These are phyloP conservation scores for Lindgomyces ingoldianus DNA, from an alignment of 495 filamentous ascomycete genomes.

Conservation along the genomic window DNA sequence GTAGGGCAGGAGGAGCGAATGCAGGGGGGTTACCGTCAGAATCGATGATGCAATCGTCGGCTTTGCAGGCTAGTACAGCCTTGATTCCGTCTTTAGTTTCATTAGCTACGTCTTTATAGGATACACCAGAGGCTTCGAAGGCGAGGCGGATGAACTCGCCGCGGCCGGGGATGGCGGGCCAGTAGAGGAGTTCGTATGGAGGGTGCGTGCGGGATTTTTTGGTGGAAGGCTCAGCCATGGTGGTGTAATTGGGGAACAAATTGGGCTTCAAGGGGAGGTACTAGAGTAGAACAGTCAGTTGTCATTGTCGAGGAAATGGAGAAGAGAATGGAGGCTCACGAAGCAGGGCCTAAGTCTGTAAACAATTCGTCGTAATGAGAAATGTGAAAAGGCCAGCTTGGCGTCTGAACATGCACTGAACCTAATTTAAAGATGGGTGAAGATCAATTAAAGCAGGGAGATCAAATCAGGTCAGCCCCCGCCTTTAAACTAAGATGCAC, in stretches of 20 bases:
- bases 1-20: slow-evolving; percentile 63
- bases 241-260: not conserved
- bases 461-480: too few species aligned
- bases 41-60: slow-evolving; percentile 31
- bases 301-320: too few species aligned
- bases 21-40: slow-evolving; percentile 56
- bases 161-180: slow-evolving; percentile 64
- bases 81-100: slow-evolving; percentile 43
- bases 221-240: slow-evolving; percentile 12
- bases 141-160: slow-evolving; percentile 65
- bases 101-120: slow-evolving; percentile 60
- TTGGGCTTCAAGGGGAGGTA: not conserved
- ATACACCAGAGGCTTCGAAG: slow-evolving; percentile 60
- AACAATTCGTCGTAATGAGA: too few species aligned
- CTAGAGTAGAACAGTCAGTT: too few species aligned
- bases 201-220: slow-evolving; percentile 34
- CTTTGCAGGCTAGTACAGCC: slow-evolving; percentile 33
- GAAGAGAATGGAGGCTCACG: too few species aligned
- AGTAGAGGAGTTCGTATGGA: slow-evolving; percentile 61
- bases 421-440: too few species aligned
- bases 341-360: too few species aligned
- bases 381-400: too few species aligned
- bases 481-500: too few species aligned
- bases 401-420: too few species aligned
- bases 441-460: too few species aligned